Evolutionary conservation across 2,329 filamentous ascomycete species (phyloP).

Genomic region (Colletotrichum tropicicola): DNA sequence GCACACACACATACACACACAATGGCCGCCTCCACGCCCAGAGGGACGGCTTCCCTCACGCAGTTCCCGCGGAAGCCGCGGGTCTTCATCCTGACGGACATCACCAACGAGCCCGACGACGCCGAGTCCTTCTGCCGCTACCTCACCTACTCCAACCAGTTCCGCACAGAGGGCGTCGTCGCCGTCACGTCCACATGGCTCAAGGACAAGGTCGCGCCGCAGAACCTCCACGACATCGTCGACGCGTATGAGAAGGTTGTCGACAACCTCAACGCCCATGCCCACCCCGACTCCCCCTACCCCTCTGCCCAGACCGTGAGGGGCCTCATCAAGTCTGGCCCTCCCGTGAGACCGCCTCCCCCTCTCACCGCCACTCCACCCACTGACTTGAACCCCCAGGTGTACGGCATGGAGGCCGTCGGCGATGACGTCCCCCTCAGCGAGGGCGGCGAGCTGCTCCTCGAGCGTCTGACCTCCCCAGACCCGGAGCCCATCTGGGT

Average conservation of each 20-base stretch:
- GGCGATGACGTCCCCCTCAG: conserved; percentile 40
- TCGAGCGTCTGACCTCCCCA: conserved; percentile 36
- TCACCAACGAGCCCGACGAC: conserved; percentile 57
- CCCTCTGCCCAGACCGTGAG: conserved; percentile 46
- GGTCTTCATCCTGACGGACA: conserved; percentile 53
- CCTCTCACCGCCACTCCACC: background rate
- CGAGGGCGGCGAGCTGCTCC: conserved; percentile 53
- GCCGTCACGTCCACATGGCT: conserved; percentile 57
- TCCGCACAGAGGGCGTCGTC: conserved; percentile 54
- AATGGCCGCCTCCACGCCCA: background rate
- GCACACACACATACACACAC: background rate
- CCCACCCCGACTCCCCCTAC: conserved; percentile 52
- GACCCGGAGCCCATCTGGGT: conserved; percentile 57
- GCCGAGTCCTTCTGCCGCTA: conserved; percentile 53
- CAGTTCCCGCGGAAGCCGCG: conserved; percentile 39
- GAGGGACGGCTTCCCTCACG: background rate
- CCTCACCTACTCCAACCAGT: conserved; percentile 55
- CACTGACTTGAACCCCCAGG: conserved; percentile 28
- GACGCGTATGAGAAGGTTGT: conserved; percentile 52
- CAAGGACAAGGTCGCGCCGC: conserved; percentile 46
- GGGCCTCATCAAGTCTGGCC: conserved; percentile 47
- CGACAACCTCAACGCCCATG: conserved; percentile 58
- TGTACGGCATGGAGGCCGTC: conserved; percentile 44
- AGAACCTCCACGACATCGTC: conserved; percentile 53
- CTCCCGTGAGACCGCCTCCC: conserved; percentile 36